Base-by-base conservation (phyloP, 2,329 filamentous ascomycete genomes). In the Chaetomiaceae sp. region DNA sequence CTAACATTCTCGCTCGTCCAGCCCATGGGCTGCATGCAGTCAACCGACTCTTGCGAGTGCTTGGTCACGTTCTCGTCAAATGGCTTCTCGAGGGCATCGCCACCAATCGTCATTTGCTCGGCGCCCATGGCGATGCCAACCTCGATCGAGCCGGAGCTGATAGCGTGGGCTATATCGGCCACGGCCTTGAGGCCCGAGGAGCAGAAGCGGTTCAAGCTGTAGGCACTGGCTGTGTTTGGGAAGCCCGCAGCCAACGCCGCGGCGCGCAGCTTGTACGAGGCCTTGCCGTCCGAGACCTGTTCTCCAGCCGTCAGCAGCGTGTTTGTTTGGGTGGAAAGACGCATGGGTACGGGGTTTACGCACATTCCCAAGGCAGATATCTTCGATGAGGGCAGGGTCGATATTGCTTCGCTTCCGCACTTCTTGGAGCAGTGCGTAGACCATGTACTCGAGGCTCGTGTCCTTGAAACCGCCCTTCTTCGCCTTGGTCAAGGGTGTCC, bases 1-100 rank as follows among this genome's bases (percentile, higher is more conserved):
- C 86, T 90, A 25, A 99, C 90, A 68, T 97, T 97, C 77, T 99
- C 94, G 55, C 87, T 92, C 2, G 94, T 99, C 82, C 95, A 95
- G 20, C 94, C 94, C 94, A 99, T 99, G 61, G 92, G 88, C 78
- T 90, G 82, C 82, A 92, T 82, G 78, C 90, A 94, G 74, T 97
- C 92, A 42, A 72, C 72, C 0, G 90, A 81, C 67, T 96, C 89
- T 68, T 90, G 86, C 73, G 80, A 87, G 65, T 78, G 74, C 62
- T 74, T 69, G 42, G 89, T 74, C 55, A 97, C 83, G 58, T 86
- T 84, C 59, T 86, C 83, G 69, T 90, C 85, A 72, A 96, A 94
- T 4, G 87, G 85, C 58, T 81, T 71, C 40, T 84, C 81, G 33
- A 90, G 77, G 20, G 79, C 72, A 67, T 91, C 89, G 47, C 86